Conservation (phyloP, 2,329 filamentous ascomycete genomes). For the Xylaria sp. region DNA sequence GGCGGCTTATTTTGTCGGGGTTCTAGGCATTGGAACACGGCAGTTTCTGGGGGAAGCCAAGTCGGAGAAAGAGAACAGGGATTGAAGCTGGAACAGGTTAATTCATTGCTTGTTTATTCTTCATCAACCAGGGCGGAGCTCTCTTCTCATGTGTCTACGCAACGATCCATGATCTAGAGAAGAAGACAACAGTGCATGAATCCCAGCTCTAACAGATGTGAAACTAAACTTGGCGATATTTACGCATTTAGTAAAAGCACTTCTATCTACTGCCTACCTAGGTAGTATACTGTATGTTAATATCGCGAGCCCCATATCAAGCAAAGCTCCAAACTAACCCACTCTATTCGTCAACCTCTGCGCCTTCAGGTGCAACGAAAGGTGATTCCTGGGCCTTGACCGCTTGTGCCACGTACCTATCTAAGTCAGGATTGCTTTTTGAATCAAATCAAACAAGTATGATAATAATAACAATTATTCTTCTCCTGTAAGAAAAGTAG, state of each 20-base stretch:
- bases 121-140: background rate
- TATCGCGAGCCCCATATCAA: background rate
- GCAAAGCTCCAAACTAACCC: background rate
- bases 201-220: background rate
- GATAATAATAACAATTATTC: background rate
- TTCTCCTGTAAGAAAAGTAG: background rate
- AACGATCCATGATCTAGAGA: background rate
- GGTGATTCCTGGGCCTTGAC: slow-evolving; percentile 45
- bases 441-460: background rate
- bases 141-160: background rate
- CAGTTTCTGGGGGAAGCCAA: slow-evolving; percentile 34
- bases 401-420: slow-evolving; percentile 56
- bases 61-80: slow-evolving; percentile 11
- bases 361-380: slow-evolving; percentile 43
- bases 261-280: slow-evolving; percentile 1
- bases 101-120: background rate
- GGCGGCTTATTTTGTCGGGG: slow-evolving; percentile 28
- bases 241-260: background rate
- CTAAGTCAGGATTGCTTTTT: slow-evolving; percentile 27
- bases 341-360: slow-evolving; percentile 38
- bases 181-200: background rate
- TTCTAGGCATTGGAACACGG: slow-evolving; percentile 36
- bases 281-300: no score
- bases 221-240: background rate
- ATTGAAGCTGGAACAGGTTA: background rate